Conservation (phyloP, 2,329 filamentous ascomycete species). For the Trichoderma sp. region DNA sequence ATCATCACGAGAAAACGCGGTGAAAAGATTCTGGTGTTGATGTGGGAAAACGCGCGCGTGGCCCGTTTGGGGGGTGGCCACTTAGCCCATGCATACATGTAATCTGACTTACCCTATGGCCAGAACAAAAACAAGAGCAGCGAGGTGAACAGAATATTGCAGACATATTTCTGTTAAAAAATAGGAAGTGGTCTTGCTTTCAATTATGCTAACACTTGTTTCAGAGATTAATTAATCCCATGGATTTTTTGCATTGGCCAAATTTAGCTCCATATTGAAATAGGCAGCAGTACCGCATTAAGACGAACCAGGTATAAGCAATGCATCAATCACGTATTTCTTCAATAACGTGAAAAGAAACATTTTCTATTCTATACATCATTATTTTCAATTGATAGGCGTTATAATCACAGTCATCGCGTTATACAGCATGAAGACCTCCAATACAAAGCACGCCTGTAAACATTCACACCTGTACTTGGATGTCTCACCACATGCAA, state of each 20-base stretch:
- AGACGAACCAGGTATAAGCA: background rate
- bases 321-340: background rate
- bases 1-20: background rate
- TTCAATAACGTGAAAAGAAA: background rate
- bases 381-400: background rate
- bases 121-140: background rate
- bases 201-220: background rate
- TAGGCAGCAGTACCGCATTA: background rate
- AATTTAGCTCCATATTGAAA: background rate
- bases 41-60: background rate
- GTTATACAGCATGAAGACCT: background rate
- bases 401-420: background rate
- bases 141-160: background rate
- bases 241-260: no score
- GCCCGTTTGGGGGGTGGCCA: background rate
- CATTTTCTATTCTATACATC: no score
- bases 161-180: background rate
- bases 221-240: background rate
- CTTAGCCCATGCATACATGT: background rate
- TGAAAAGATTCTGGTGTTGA: background rate
- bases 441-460: background rate
- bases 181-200: background rate
- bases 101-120: background rate
- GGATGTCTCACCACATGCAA: slow-evolving; percentile 11
- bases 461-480: slow-evolving; percentile 14